phyloP scores from a whole-genome alignment of 345 rosid species.

The Citrus sinensis region DNA sequence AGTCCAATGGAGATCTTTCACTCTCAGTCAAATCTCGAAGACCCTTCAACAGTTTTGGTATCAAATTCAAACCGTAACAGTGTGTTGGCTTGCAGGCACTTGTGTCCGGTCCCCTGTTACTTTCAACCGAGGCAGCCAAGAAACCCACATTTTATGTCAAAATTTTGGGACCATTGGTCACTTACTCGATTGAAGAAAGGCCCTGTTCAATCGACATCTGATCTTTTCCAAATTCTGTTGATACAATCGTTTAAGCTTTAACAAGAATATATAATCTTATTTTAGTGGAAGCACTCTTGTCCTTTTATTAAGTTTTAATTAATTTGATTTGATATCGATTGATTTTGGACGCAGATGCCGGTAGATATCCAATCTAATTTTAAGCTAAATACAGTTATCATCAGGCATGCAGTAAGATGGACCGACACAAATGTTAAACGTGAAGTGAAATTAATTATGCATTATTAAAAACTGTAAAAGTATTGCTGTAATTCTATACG shows the following conservation, averaged over 20 bases:
- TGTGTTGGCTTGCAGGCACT: conserved; percentile 10
- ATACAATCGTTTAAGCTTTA: background rate
- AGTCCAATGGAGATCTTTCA: background rate
- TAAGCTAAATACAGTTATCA: no score
- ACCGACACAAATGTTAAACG: no score
- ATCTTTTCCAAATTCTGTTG: background rate
- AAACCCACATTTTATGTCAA: background rate
- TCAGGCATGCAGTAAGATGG: no score
- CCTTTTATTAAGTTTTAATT: no score
- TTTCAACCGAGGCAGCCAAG: background rate
- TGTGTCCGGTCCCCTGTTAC: background rate
- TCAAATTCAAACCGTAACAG: background rate
- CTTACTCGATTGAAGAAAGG: background rate
- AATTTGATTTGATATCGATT: no score
- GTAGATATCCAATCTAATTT: no score
- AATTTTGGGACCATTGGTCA: background rate
- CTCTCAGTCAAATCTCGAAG: background rate
- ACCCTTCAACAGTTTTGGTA: background rate
- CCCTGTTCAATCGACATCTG: background rate
- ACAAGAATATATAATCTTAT: no score
- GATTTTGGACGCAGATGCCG: no score
- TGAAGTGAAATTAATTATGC: no score
- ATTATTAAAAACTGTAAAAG: no score
- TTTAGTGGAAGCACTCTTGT: no score
- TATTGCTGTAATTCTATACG: no score